Evolutionary conservation across 345 rosid genomes (phyloP).

Genomic region (Hibiscus tridactylites): DNA sequence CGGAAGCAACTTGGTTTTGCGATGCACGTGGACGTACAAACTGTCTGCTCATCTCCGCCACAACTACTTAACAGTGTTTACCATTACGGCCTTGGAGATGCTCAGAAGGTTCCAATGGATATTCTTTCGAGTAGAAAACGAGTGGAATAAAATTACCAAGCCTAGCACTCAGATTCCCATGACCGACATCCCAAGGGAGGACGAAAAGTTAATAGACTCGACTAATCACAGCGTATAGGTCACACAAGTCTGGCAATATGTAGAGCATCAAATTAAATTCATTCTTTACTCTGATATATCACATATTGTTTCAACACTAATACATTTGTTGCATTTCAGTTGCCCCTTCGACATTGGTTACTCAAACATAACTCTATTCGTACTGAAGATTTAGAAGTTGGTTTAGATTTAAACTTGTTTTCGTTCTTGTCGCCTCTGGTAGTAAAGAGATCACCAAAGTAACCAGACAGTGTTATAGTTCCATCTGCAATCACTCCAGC

Average conservation of each 20-base stretch:
- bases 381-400: neutral
- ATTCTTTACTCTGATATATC: constrained; percentile 11
- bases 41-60: constrained; percentile 91
- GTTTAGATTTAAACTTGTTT: neutral
- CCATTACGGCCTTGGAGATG: constrained; percentile 65
- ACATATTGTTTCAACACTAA: neutral
- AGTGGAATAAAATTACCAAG: constrained; percentile 86
- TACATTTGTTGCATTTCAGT: neutral
- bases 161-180: constrained; percentile 39
- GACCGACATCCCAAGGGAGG: constrained; percentile 52
- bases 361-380: neutral
- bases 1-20: constrained; percentile 79
- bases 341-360: neutral
- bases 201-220: constrained; percentile 55
- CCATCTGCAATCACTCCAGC: constrained; percentile 59
- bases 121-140: constrained; percentile 92
- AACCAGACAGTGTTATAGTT: constrained; percentile 43
- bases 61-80: constrained; percentile 68
- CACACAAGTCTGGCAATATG: neutral
- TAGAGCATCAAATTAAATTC: constrained; percentile 16
- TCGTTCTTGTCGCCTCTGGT: too few species aligned
- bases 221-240: constrained; percentile 51
- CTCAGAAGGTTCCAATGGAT: constrained; percentile 84
- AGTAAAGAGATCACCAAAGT: constrained; percentile 19
- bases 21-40: constrained; percentile 95